Percentiles rank a stretch among this genome's conserved stretches.
Evolutionary conservation across 176 grass and related monocot genomes (phyloP).

Genomic region (Avena insularis): DNA sequence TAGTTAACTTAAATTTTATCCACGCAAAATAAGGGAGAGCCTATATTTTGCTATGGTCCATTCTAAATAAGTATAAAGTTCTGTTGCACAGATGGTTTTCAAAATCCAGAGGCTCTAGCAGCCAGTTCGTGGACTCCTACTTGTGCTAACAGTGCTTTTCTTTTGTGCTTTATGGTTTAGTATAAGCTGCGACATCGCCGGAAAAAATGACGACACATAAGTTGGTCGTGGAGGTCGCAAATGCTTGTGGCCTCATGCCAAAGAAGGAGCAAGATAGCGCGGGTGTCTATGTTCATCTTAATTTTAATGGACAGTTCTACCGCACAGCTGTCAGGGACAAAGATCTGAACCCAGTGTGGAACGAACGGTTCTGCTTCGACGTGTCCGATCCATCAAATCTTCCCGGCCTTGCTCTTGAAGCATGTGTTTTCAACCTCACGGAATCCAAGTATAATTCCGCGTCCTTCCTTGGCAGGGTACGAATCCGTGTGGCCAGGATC

Average conservation of each 20-base stretch:
- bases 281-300: slow-evolving; percentile 71
- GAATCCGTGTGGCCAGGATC: background rate
- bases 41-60: too few species aligned
- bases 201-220: slow-evolving; percentile 50
- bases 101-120: too few species aligned
- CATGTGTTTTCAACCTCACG: background rate
- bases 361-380: background rate
- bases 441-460: background rate
- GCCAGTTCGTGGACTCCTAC: too few species aligned
- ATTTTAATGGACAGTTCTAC: slow-evolving; percentile 46
- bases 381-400: background rate
- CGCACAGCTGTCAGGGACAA: background rate
- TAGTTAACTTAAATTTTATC: too few species aligned
- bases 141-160: too few species aligned
- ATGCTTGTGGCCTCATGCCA: slow-evolving; percentile 86
- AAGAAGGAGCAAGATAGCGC: slow-evolving; percentile 79
- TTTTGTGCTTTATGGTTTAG: too few species aligned
- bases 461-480: background rate
- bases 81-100: too few species aligned
- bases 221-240: slow-evolving; percentile 76
- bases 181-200: too few species aligned
- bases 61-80: too few species aligned
- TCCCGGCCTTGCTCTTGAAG: background rate
- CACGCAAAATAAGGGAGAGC: too few species aligned
- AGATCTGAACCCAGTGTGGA: background rate